These are phyloP conservation scores for Gossypium trilobum DNA, from an alignment of 441 rosid genomes.

Conservation along the genomic window DNA sequence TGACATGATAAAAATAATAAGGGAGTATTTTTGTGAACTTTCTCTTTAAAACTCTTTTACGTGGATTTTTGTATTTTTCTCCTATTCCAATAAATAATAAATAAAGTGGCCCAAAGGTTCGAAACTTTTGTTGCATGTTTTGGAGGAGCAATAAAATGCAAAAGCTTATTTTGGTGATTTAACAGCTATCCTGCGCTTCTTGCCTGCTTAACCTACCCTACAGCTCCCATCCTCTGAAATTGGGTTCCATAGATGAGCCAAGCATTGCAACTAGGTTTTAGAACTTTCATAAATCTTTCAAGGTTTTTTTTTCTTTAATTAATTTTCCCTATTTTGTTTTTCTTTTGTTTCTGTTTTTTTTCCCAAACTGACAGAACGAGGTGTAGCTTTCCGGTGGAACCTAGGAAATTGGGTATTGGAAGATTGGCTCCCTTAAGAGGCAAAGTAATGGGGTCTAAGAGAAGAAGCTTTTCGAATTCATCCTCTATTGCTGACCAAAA, in stretches of 20 bases:
- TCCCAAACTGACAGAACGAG: slow-evolving; percentile 7
- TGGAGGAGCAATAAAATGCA: background rate
- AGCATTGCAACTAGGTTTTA: slow-evolving; percentile 36
- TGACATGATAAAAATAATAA: no score
- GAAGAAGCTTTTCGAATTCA: slow-evolving; percentile 26
- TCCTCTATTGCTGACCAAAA: slow-evolving; percentile 22
- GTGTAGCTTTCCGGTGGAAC: slow-evolving; percentile 40
- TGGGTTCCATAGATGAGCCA: slow-evolving; percentile 26
- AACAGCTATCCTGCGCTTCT: background rate
- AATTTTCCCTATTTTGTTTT: background rate
- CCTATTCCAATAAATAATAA: no score
- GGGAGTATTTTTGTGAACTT: no score
- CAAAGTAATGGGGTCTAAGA: slow-evolving; percentile 30
- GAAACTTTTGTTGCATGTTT: background rate
- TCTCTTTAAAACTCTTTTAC: background rate
- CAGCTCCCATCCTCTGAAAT: slow-evolving; percentile 5
- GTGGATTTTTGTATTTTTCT: no score
- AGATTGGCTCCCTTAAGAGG: slow-evolving; percentile 25
- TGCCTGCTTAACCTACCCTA: background rate
- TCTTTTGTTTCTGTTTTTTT: background rate
- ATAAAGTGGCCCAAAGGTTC: no score
- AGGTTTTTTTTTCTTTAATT: slow-evolving; percentile 23
- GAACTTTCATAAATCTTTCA: slow-evolving; percentile 23
- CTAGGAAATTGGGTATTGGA: slow-evolving; percentile 27
- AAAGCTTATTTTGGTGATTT: background rate